phyloP scores from a whole-genome alignment of 2,329 filamentous ascomycete genomes.

The Neoascochyta sp. region DNA sequence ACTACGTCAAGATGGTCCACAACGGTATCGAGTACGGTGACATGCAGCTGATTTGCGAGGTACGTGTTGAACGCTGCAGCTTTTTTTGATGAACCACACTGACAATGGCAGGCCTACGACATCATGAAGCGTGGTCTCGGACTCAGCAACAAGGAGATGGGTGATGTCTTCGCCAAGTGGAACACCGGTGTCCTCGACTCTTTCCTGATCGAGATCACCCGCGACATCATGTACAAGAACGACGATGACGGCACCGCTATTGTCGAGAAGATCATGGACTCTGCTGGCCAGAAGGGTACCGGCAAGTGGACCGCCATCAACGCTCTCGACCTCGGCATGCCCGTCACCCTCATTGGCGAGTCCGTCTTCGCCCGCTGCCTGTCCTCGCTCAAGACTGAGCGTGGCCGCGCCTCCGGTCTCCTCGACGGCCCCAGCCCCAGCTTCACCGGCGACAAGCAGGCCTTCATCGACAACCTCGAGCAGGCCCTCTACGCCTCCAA shows the following conservation, averaged over 20 bases:
- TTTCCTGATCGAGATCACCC: slow-evolving; percentile 98
- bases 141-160: slow-evolving; percentile 87
- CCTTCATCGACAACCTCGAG: slow-evolving; percentile 96
- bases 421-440: slow-evolving; percentile 73
- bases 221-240: slow-evolving; percentile 97
- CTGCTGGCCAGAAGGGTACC: slow-evolving; percentile 97
- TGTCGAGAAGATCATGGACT: slow-evolving; percentile 98
- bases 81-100: slow-evolving; percentile 4
- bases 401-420: slow-evolving; percentile 72
- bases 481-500: slow-evolving; percentile 99
- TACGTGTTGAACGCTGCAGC: slow-evolving; percentile 45
- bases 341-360: slow-evolving; percentile 96
- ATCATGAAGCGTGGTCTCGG: slow-evolving; percentile 99
- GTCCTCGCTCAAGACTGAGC: slow-evolving; percentile 91
- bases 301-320: slow-evolving; percentile 99
- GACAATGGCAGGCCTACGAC: slow-evolving; percentile 75
- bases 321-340: slow-evolving; percentile 96
- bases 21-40: slow-evolving; percentile 99
- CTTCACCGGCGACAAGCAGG: slow-evolving; percentile 85
- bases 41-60: slow-evolving; percentile 99
- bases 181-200: slow-evolving; percentile 96
- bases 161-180: slow-evolving; percentile 90
- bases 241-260: slow-evolving; percentile 88
- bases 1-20: slow-evolving; percentile 99
- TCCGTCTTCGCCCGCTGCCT: slow-evolving; percentile 93